Evolutionary conservation across 108 stramenopile genomes (phyloP), one percentile per base, ranked within the genome.

Genomic region (Conticribra guillardii): DNA sequence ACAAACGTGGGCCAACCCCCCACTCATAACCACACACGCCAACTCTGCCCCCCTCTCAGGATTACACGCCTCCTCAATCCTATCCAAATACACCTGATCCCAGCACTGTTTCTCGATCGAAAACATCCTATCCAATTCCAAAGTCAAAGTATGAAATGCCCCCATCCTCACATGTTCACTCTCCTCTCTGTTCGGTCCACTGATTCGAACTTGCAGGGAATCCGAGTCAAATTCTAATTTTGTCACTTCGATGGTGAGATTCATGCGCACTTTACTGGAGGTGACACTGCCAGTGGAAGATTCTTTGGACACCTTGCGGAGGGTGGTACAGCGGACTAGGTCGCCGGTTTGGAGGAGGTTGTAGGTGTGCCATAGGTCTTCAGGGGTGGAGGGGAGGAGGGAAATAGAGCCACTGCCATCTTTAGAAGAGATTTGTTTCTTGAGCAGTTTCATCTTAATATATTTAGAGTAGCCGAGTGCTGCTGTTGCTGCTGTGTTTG

Each of bases 351-450:
- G 80, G 14, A 99, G 82, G 28, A 99, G 74, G 83, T 99, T 98
- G 89, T 97, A 98, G 34, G 90, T 84, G 67, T 98, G 97, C 97
- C 97, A 99, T 54, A 99, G 85, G 76, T 99, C 98, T 79, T 99
- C 98, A 37, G 89, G 64, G n/a, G 93, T 96, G 52, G 91, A 92
- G 29, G 96, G 93, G 46, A 91, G 89, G 53, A 99, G 81, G 65
- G 84, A 59, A 44, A 98, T 76, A 32, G 55, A 58, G 29, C 97
- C 97, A 61, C 84, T 83, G 45, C 94, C 97, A 67, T 97, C 95
- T 81, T 97, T 97, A 55, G 85, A 81, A 58, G 85, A 88, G 46
- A 94, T 89, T 37, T 87, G 76, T 46, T 74, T 76, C 37, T 94
- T 91, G 22, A 91, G 74, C 18, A 91, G 60, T 60, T 91, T 94